Evolutionary conservation across 1,284 basidiomycete genomes (phyloP), one percentile per base, ranked within the genome.

Genomic region (Microbotryum saponariae): DNA sequence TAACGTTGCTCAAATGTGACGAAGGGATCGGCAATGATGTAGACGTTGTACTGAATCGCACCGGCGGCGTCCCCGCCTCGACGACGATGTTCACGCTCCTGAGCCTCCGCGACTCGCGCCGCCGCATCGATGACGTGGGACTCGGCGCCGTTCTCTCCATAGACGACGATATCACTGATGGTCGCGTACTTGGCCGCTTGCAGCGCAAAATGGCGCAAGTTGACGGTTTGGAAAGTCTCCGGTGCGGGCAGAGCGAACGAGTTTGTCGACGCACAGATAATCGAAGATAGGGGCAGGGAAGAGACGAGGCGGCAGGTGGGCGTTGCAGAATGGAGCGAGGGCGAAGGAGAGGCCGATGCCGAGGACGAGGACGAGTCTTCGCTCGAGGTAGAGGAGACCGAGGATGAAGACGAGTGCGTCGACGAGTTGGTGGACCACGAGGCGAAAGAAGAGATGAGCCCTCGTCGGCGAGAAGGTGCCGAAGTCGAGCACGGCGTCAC

Each of bases 121-220:
- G 67, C 57, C 37, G 58, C 62, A 33, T 63, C 60, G 4, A 87
- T 83, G 18, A 82, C 79, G 18, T 80, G 72, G 16, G 82, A 53
- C 50, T 61, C 72, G 51, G 80, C 78, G 45, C 82, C 74, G 71
- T 80, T 81, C n/a, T 85, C 83, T 5, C 86, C 87, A 76, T 93
- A 94, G 53, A 94, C 78, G 64, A 93, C 84, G 64, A 96, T 83
- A 74, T 96, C 91, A 54, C 88, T 91, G 47, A 96, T 80, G 2
- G 88, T 88, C 0, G 89, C 85, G 73, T 91, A 92, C 70, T 93
- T 90, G 71, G 82, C 78, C 79, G 77, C 73, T 76, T 80, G 71
- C 73, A 76, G 64, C 16, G 57, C 59, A 46, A 74, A 74, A 57
- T 69, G 66, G 25, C 69, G 69, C 47, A 71, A 65, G 59, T 73